Base-by-base conservation (phyloP, 1,284 basidiomycete genomes). In the Clitocybe nebularis region DNA sequence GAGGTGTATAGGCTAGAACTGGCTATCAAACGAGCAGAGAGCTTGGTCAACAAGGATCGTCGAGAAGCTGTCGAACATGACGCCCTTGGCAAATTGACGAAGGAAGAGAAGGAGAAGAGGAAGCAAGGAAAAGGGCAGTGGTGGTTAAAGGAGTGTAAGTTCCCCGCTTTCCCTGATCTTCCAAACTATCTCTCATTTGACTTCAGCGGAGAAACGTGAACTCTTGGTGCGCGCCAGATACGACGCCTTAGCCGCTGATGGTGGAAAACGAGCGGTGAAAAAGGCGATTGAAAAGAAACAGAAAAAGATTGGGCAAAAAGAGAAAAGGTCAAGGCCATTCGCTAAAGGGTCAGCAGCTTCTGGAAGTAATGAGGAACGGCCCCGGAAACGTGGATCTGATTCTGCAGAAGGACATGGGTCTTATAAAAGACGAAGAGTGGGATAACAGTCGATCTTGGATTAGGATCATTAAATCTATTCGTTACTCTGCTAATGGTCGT, bases 221-320 rank as follows among this genome's bases (percentile, higher is more conserved):
- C 54, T 92, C 14, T 56, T 93, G 0, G 66, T 80, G 45, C 79
- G 82, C 45, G 87, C 90, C 9, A 75, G 82, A 46, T 89, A 88
- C 59, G 84, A 91, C 21, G 81, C 82, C 3, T 70, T 93, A 29
- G 84, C 86, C 7, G 73, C 75, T 16, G 66, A 73, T 39, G 90
- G 90, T 1, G 91, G 91, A 4, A 81, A 79, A 50, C 67, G 74
- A 5, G 90, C 91, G 0, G 88, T 94, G 46, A 89, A 86, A 60
- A 92, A 86, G 63, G 89, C 82, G 1, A 80, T 95, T 29, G 90
- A 92, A 57, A 93, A 89, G 73, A 91, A 84, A 61, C 79, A 89
- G 64, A 90, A 81, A 64, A 95, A 94, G 71, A 70, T 86, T 16
- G 76, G 77, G 22, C 89, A 91, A 62, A 93, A 90, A 66, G 93